phyloP scores from a whole-genome alignment of 768 basidiomycete species.

The Postia placenta region DNA sequence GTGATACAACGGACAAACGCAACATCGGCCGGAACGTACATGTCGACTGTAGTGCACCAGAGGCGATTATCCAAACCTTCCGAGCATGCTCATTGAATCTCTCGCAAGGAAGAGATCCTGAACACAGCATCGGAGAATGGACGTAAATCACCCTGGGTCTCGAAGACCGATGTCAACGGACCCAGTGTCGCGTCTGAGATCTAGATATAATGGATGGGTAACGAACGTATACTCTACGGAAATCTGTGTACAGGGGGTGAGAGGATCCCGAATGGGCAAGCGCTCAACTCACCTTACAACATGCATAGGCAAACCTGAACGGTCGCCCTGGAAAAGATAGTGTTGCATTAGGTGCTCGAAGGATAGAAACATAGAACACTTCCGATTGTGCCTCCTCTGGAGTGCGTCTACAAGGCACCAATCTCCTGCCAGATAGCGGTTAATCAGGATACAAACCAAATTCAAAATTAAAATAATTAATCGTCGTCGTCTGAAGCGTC shows the following conservation, averaged over 20 bases:
- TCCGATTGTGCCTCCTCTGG: neutral
- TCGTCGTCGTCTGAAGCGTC: constrained; percentile 23
- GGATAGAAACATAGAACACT: constrained; percentile 1
- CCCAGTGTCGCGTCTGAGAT: too few relatives aligned
- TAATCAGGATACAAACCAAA: neutral
- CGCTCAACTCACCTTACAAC: neutral
- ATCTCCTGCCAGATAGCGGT: neutral
- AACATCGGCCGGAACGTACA: neutral
- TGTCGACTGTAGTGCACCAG: neutral
- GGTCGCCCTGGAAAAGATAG: neutral
- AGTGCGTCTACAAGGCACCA: neutral
- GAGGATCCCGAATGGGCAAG: neutral
- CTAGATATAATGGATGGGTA: too few relatives aligned
- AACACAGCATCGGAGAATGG: neutral
- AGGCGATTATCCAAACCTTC: neutral
- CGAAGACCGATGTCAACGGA: too few relatives aligned
- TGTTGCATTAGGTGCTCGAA: constrained; percentile 2
- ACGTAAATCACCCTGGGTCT: too few relatives aligned
- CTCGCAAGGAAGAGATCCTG: neutral
- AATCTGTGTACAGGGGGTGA: neutral
- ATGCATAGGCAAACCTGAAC: neutral
- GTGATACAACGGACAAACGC: neutral
- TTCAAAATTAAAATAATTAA: neutral
- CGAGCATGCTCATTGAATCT: neutral
- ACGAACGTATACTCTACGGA: too few relatives aligned